Evolutionary conservation across 352 stramenopile species (phyloP).

Genomic region (Phytophthora fragariae): DNA sequence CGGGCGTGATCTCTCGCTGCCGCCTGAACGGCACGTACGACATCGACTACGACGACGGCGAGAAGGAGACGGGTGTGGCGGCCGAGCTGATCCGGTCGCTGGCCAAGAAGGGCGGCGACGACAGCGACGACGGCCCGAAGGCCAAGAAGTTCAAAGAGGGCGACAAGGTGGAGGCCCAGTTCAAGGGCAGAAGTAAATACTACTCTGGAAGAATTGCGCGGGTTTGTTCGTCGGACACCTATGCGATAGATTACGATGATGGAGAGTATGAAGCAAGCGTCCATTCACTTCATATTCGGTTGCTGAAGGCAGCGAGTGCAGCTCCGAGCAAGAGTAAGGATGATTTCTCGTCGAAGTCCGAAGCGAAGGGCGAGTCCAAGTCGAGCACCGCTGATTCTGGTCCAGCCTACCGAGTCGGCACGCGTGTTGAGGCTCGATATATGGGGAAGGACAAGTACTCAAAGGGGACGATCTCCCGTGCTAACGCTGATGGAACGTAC

Average conservation of each 20-base stretch:
- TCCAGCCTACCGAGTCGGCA: slow-evolving; percentile 24
- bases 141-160: slow-evolving; percentile 35
- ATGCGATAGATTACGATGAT: slow-evolving; percentile 29
- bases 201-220: slow-evolving; percentile 12
- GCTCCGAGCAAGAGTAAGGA: slow-evolving; percentile 9
- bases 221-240: slow-evolving; percentile 6
- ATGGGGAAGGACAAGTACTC: slow-evolving; percentile 69
- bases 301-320: slow-evolving; percentile 4
- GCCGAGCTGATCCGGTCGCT: slow-evolving; percentile 47
- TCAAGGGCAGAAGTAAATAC: slow-evolving; percentile 20
- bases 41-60: slow-evolving; percentile 85
- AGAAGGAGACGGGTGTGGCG: slow-evolving; percentile 67
- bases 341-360: not conserved
- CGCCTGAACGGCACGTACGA: slow-evolving; percentile 77
- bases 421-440: slow-evolving; percentile 67
- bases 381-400: not conserved
- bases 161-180: slow-evolving; percentile 25
- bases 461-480: slow-evolving; percentile 59
- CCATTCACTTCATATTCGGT: slow-evolving; percentile 35
- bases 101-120: slow-evolving; percentile 27
- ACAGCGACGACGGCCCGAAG: slow-evolving; percentile 31
- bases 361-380: slow-evolving; percentile 21
- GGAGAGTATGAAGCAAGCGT: slow-evolving; percentile 47
- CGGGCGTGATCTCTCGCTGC: slow-evolving; percentile 66
- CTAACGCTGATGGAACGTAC: slow-evolving; percentile 65